A percentile compares a stretch with the other conserved stretches of the same genome.
These are phyloP conservation scores for Aspergillus sp. DNA, from an alignment of 2,329 filamentous ascomycete species.

Conservation along the genomic window DNA sequence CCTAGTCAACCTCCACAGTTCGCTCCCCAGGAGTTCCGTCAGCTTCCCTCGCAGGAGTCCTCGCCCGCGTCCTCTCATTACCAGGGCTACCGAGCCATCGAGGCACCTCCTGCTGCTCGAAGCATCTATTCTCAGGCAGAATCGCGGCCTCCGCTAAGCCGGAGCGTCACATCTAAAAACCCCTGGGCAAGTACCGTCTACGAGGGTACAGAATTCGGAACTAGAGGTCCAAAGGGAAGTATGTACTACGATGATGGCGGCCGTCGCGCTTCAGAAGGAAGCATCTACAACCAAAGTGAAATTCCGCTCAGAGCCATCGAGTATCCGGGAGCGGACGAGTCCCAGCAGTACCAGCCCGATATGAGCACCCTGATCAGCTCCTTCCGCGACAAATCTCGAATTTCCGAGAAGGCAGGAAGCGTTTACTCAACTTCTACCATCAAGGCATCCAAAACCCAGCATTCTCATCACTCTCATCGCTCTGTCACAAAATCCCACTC, in stretches of 20 bases:
- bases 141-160: slow-evolving; percentile 31
- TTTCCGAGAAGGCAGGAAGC: slow-evolving; percentile 27
- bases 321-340: slow-evolving; percentile 31
- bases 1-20: slow-evolving; percentile 19
- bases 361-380: slow-evolving; percentile 45
- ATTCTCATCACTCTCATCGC: slow-evolving; percentile 24
- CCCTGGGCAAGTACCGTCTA: slow-evolving; percentile 43
- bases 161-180: slow-evolving; percentile 40
- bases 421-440: slow-evolving; percentile 39
- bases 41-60: slow-evolving; percentile 17
- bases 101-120: slow-evolving; percentile 26
- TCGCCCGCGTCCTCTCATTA: slow-evolving; percentile 26
- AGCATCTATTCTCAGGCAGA: slow-evolving; percentile 30
- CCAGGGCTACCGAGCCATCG: slow-evolving; percentile 33
- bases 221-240: slow-evolving; percentile 17
- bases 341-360: slow-evolving; percentile 28
- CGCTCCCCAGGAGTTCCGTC: slow-evolving; percentile 23
- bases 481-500: slow-evolving; percentile 23
- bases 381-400: slow-evolving; percentile 36
- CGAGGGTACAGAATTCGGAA: slow-evolving; percentile 37
- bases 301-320: slow-evolving; percentile 42
- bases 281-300: slow-evolving; percentile 36
- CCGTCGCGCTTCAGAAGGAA: slow-evolving; percentile 39
- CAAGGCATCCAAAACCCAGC: slow-evolving; percentile 32
- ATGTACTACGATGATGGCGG: slow-evolving; percentile 29